Conservation (phyloP, 768 basidiomycete species). For the Pholiota molesta region DNA sequence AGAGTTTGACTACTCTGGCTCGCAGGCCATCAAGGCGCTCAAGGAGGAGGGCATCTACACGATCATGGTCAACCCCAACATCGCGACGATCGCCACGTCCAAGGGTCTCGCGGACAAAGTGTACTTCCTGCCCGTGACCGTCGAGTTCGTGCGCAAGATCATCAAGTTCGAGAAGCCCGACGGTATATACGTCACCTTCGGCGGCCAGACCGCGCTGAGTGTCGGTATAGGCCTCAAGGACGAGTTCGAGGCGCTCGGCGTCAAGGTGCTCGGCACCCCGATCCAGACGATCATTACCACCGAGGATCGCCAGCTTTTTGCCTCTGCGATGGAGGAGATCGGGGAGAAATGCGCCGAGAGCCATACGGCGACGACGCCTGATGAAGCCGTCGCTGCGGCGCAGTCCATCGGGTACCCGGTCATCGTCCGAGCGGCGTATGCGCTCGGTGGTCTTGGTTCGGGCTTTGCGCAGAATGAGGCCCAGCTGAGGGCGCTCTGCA, state of each 20-base stretch:
- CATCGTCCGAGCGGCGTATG: slow-evolving; percentile 96
- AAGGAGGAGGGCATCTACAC: slow-evolving; percentile 99
- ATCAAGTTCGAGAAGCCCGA: slow-evolving; percentile 99
- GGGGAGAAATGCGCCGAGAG: slow-evolving; percentile 95
- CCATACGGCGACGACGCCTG: slow-evolving; percentile 79
- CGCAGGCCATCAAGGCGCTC: slow-evolving; percentile 98
- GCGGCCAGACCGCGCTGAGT: slow-evolving; percentile 95
- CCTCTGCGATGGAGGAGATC: slow-evolving; percentile 91
- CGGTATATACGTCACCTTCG: slow-evolving; percentile 98
- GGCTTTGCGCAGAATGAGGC: slow-evolving; percentile 95
- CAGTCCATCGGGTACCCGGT: slow-evolving; percentile 89
- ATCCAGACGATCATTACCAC: slow-evolving; percentile 98
- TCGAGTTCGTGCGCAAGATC: slow-evolving; percentile 97
- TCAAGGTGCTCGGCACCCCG: slow-evolving; percentile 93
- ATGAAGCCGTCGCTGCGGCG: slow-evolving; percentile 87
- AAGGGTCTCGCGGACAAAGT: slow-evolving; percentile 99
- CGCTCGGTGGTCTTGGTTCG: slow-evolving; percentile 92
- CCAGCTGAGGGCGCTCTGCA: slow-evolving; percentile 87
- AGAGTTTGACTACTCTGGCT: slow-evolving; percentile 99
- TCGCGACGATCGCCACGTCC: slow-evolving; percentile 97
- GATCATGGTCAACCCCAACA: slow-evolving; percentile 98
- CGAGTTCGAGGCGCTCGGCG: slow-evolving; percentile 88
- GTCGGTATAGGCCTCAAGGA: slow-evolving; percentile 98
- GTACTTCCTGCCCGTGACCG: slow-evolving; percentile 98
- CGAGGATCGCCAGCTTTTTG: slow-evolving; percentile 95